Percentiles rank a stretch among this genome's conserved stretches.
phyloP scores from a whole-genome alignment of 2,329 filamentous ascomycete genomes.

The Xylaria sp. region DNA sequence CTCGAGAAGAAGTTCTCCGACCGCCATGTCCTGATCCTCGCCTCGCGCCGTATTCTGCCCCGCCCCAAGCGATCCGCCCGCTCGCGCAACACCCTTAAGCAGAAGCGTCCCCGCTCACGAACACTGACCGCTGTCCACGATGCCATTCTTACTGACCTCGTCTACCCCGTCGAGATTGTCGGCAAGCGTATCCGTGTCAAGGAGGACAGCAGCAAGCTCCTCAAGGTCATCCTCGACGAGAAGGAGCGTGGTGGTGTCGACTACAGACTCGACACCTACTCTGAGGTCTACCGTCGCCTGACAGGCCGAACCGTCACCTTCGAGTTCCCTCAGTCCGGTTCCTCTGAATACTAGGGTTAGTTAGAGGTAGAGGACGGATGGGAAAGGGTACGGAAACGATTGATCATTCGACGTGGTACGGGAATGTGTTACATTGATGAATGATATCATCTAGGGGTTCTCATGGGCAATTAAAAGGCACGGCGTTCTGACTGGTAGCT shows the following conservation, averaged over 20 bases:
- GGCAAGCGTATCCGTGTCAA: slow-evolving; percentile 99
- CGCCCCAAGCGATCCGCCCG: slow-evolving; percentile 98
- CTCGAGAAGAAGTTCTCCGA: slow-evolving; percentile 99
- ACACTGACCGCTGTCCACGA: slow-evolving; percentile 99
- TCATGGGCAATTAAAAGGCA: slow-evolving; percentile 54
- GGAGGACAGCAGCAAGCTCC: slow-evolving; percentile 97
- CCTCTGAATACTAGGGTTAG: slow-evolving; percentile 80
- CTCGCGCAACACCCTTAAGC: slow-evolving; percentile 94
- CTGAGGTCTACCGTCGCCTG: slow-evolving; percentile 98
- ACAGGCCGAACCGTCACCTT: slow-evolving; percentile 97
- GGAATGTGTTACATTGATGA: slow-evolving; percentile 43
- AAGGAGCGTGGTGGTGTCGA: slow-evolving; percentile 99
- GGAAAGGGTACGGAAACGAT: slow-evolving; percentile 22
- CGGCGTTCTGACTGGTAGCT: slow-evolving; percentile 62
- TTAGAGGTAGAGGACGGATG: slow-evolving; percentile 34
- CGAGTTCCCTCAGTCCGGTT: slow-evolving; percentile 92
- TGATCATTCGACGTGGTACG: slow-evolving; percentile 40
- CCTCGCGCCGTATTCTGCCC: slow-evolving; percentile 97
- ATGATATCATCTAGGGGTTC: slow-evolving; percentile 47
- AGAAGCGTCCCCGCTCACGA: slow-evolving; percentile 98
- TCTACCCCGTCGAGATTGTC: slow-evolving; percentile 99
- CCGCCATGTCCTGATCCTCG: slow-evolving; percentile 99
- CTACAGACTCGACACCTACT: slow-evolving; percentile 99
- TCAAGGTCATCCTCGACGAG: slow-evolving; percentile 99
- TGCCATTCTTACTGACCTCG: slow-evolving; percentile 95